Evolutionary conservation across 306 rosid species (phyloP), one percentile per base, ranked within the genome.

Genomic region (Cucurbita argyrosperma): DNA sequence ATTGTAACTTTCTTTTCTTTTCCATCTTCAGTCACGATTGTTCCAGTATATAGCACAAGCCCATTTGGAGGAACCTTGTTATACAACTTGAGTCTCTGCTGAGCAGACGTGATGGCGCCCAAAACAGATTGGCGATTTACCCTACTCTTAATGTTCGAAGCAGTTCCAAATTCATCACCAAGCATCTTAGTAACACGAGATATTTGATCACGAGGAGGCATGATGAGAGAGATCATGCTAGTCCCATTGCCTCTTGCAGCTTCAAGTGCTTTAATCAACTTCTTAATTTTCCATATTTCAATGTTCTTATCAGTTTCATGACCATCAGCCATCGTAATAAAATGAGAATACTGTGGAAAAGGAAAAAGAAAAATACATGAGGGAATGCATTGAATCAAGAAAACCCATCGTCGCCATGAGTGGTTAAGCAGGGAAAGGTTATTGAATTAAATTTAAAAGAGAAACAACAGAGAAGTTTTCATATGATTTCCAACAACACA

Each of bases 101-200:
- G 97, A 50, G 97, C 96, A 72, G 97, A 91, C 7, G 97, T 91
- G 40, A 91, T 91, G 47, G 97, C 97, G 14, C 87, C 97, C 71
- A 91, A 77, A 67, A 91, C 97, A 26, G 97, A 91, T 80, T 89
- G 96, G 6, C 96, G 85, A 79, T 91, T 91, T 66, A 91, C 97
- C 85, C 97, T 84, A 47, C 97, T 91, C 67, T 91, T 91, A 76
- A 91, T 91, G 78, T 91, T 91, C 64, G 97, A 91, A 74, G 96
- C 97, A 83, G 97, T 91, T 75, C 97, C 97, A 79, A 83, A 91
- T 83, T 91, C 97, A 82, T 91, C 97, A 47, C 96, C 97, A 74
- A 91, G 79, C 97, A 91, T 91, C 92, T 91, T 91, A 16, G 97
- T 89, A 70, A 91, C 97, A 56, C 93, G 90, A 54, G 97, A 89